Conservation (phyloP, 108 stramenopile genomes). For the Pseudonitzschia multiseries region DNA sequence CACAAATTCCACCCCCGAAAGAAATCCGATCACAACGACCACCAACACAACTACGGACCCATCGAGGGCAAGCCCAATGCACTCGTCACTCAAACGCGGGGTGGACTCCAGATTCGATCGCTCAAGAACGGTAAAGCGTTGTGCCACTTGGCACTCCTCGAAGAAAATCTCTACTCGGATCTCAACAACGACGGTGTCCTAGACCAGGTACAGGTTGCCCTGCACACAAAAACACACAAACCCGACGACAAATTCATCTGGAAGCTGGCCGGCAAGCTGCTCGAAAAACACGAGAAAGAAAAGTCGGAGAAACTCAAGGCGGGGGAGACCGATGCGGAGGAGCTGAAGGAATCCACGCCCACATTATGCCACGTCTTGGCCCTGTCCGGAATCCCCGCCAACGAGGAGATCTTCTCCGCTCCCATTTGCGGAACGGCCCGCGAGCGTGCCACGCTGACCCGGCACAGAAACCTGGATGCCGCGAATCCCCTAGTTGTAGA, state of each 20-base stretch:
- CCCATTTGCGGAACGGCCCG: constrained; percentile 50
- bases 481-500: constrained; percentile 71
- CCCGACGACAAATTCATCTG: constrained; percentile 29
- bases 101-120: constrained; percentile 79
- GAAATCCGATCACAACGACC: constrained; percentile 28
- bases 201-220: constrained; percentile 67
- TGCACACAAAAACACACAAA: constrained; percentile 13
- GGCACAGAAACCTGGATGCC: constrained; percentile 31
- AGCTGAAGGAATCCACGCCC: neutral
- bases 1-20: constrained; percentile 21
- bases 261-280: constrained; percentile 12
- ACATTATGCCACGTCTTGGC: constrained; percentile 70
- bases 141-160: constrained; percentile 72
- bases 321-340: neutral
- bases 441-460: constrained; percentile 1
- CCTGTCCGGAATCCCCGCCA: constrained; percentile 69
- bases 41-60: constrained; percentile 33
- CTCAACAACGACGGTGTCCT: constrained; percentile 76
- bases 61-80: constrained; percentile 74
- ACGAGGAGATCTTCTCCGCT: constrained; percentile 80
- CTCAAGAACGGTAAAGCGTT: constrained; percentile 74
- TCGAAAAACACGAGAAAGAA: neutral
- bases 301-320: constrained; percentile 9
- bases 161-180: constrained; percentile 76
- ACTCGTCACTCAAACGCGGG: constrained; percentile 54